Conservation (phyloP, 176 grass and related monocot genomes). For the Echinochloa phyllopogon region DNA sequence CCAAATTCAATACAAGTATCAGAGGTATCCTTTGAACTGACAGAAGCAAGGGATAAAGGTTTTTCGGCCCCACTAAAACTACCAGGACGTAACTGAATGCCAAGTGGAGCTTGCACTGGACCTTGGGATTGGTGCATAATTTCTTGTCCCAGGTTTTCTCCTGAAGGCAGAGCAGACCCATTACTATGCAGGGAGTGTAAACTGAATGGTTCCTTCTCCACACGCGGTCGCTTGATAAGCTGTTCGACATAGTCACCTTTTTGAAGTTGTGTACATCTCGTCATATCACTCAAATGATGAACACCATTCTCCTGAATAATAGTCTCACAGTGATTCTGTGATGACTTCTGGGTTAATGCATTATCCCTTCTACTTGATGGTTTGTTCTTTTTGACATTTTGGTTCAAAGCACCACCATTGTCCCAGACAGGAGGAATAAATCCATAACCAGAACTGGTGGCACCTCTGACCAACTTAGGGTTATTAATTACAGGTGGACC, state of each 20-base stretch:
- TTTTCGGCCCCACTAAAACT: conserved; percentile 58
- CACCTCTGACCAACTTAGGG: conserved; percentile 30
- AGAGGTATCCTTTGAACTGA: conserved; percentile 48
- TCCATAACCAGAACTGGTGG: conserved; percentile 36
- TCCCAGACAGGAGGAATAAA: conserved; percentile 32
- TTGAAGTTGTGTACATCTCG: conserved; percentile 47
- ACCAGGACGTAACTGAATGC: conserved; percentile 68
- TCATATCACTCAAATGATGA: conserved; percentile 53
- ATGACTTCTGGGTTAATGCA: conserved; percentile 31
- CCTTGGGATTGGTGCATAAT: conserved; percentile 42
- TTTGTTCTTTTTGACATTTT: conserved; percentile 42
- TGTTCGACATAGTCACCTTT: conserved; percentile 48
- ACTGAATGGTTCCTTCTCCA: conserved; percentile 39
- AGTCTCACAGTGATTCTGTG: conserved; percentile 29
- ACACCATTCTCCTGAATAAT: conserved; percentile 44
- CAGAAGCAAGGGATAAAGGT: conserved; percentile 47
- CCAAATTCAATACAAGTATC: conserved; percentile 52
- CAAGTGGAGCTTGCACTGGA: conserved; percentile 66
- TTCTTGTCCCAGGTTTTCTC: conserved; percentile 40
- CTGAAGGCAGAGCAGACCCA: conserved; percentile 30
- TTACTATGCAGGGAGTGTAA: conserved; percentile 49
- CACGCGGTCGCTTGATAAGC: conserved; percentile 34
- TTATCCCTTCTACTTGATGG: conserved; percentile 41
- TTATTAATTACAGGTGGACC: conserved; percentile 45
- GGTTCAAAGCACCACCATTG: conserved; percentile 30